Conservation (phyloP, 306 rosid species). For the Casuarina equisetifolia region DNA sequence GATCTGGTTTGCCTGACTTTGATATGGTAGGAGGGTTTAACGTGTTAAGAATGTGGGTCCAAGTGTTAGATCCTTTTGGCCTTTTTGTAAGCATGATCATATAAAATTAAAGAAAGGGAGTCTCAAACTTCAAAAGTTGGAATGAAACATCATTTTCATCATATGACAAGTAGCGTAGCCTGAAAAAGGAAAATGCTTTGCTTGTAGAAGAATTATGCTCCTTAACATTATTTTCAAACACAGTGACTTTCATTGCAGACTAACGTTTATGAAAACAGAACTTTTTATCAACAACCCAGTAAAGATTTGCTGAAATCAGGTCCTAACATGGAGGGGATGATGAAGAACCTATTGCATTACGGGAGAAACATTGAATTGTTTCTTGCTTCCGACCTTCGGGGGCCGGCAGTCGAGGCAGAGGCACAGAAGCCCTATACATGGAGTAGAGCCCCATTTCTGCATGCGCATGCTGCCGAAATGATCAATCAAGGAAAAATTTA, state of each 20-base stretch:
- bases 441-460: not conserved
- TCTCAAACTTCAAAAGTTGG: conserved; percentile 34
- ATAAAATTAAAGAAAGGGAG: conserved; percentile 40
- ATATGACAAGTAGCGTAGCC: conserved; percentile 18
- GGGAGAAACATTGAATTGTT: not conserved
- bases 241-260: not conserved
- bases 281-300: not conserved
- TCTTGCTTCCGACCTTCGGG: not conserved
- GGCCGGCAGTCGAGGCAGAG: not conserved
- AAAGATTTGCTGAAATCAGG: not conserved
- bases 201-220: conserved; percentile 2
- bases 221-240: not conserved
- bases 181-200: conserved; percentile 12
- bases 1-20: conserved; percentile 28
- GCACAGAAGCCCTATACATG: not conserved
- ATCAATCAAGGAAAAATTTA: too few species aligned
- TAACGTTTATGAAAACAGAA: not conserved
- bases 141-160: conserved; percentile 27
- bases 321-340: not conserved
- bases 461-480: too few species aligned
- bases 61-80: conserved; percentile 45
- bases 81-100: conserved; percentile 48
- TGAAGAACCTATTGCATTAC: not conserved
- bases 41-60: conserved; percentile 50
- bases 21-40: conserved; percentile 18